Conservation (phyloP, 257 asterid species). For the Cruciata laevipes region DNA sequence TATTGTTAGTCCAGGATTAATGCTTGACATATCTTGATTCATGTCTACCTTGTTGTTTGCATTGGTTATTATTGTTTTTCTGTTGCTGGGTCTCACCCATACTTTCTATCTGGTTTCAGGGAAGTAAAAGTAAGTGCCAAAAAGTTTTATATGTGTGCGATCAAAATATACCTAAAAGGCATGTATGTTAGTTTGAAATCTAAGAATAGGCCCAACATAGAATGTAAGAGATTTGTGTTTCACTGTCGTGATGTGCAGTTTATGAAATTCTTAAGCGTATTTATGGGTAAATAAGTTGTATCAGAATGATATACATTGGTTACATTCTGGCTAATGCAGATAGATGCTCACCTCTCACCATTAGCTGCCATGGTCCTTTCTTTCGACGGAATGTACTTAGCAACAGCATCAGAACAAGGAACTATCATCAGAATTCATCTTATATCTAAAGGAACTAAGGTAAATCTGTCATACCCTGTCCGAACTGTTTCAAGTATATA, state of each 20-base stretch:
- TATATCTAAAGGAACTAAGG: constrained; percentile 86
- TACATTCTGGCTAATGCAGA: constrained; percentile 42
- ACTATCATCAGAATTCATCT: constrained; percentile 89
- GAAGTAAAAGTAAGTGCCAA: too few relatives aligned
- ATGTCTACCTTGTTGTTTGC: neutral
- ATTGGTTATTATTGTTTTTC: neutral
- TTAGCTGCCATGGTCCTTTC: constrained; percentile 77
- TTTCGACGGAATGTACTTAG: constrained; percentile 72
- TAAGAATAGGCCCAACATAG: too few relatives aligned
- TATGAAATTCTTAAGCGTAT: neutral
- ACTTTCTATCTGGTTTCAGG: too few relatives aligned
- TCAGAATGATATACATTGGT: neutral
- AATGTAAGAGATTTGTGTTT: too few relatives aligned
- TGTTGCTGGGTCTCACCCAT: neutral
- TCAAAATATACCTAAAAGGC: too few relatives aligned
- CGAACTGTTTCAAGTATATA: neutral
- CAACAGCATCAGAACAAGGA: constrained; percentile 93
- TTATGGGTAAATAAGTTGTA: too few relatives aligned
- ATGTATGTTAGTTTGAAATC: too few relatives aligned
- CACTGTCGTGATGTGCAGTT: neutral
- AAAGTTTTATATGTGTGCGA: too few relatives aligned
- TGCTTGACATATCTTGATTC: neutral
- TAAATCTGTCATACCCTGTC: constrained; percentile 18
- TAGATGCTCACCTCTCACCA: constrained; percentile 91
- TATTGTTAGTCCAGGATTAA: neutral